Evolutionary conservation across 192 early-diverging fungal species (phyloP), one percentile per base, ranked within the genome.

Genomic region (Coemansia sp.): DNA sequence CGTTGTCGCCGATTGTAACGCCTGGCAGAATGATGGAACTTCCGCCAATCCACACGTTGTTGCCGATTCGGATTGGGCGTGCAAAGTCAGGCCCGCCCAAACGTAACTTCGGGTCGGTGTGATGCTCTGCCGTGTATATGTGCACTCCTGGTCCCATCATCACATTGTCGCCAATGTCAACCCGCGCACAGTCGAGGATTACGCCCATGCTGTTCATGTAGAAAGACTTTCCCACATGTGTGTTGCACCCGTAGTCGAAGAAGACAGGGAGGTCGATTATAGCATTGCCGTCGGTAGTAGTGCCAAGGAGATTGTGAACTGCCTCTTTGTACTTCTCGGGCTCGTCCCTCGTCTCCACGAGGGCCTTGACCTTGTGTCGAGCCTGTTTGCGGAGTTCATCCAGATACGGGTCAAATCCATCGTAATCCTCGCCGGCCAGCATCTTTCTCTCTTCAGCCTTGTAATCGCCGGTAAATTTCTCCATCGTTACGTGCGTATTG

Each of bases 11-110:
- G 64, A 98, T 90, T 0, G 90, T 95, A 7, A 97, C 87, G 38
- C 96, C 96, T 11, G 92, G 89, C 71, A 89, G 79, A 42, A 98
- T 87, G 8, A 90, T 85, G 0, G 85, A 87, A 25, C 85, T 82
- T 20, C 92, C 96, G 8, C 96, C 94, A 36, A 98, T 74, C 95
- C 93, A 96, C 34, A 91, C 90, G 67, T 93, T 84, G 57, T 91
- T 87, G 23, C 93, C 95, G 58, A 98, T 97, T 70, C 61, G 65
- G 62, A 85, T 49, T 9, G 73, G 70, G 4, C 53, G 43, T 8
- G 75, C 75, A 1, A 49, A 66, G 48, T 72, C 70, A 1, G 59
- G 15, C 10, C 70, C 70, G 9, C 62, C 36, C 25, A 73, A n/a
- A 19, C 72, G 70, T 2, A 11, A 35, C 0, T 32, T 66, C 9